phyloP scores from a whole-genome alignment of 768 basidiomycete species.

The Tulasnella sp. region DNA sequence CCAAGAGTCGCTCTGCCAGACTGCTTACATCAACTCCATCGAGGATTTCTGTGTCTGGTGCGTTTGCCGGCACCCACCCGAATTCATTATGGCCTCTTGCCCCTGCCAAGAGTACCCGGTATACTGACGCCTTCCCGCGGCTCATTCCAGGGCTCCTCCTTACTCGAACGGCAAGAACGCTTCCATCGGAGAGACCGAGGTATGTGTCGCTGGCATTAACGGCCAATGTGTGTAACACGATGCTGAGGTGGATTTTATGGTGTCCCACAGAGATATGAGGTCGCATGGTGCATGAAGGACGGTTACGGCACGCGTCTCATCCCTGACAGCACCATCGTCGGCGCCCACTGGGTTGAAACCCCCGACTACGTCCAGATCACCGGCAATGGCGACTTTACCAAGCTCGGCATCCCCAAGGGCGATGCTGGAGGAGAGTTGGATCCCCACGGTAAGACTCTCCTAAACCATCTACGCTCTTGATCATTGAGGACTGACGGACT shows the following conservation, averaged over 20 bases:
- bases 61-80: neutral
- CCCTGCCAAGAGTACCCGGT: neutral
- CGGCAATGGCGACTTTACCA: conserved; percentile 32
- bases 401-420: conserved; percentile 27
- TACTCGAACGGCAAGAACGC: conserved; percentile 25
- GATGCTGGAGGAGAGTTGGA: conserved; percentile 36
- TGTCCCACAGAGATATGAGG: conserved; percentile 41
- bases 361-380: conserved; percentile 32
- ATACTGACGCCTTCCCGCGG: neutral
- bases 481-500: neutral
- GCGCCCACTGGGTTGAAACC: conserved; percentile 36
- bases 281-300: conserved; percentile 41
- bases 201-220: conserved; percentile 28
- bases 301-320: conserved; percentile 33
- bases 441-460: conserved; percentile 26
- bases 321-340: conserved; percentile 31
- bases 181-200: conserved; percentile 58
- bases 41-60: conserved; percentile 41
- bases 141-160: conserved; percentile 10
- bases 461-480: too few species aligned
- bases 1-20: conserved; percentile 56
- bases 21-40: conserved; percentile 34
- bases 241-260: neutral
- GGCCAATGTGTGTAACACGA: conserved; percentile 16
- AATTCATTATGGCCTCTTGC: neutral